These are phyloP conservation scores for Boletus holoroseus DNA, from an alignment of 1,284 basidiomycete species.

Conservation along the genomic window DNA sequence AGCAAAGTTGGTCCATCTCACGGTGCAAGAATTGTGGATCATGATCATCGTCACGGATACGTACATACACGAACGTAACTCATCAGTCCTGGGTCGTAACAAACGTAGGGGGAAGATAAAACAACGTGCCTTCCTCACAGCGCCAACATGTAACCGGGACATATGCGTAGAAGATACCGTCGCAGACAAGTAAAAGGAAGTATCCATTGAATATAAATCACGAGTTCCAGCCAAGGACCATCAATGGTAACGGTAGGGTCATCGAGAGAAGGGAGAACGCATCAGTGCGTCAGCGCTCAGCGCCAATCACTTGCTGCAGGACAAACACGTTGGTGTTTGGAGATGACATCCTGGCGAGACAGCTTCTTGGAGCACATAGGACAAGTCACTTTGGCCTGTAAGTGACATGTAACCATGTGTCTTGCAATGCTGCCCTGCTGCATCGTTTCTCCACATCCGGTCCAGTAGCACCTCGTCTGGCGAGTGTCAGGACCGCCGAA, in stretches of 20 bases:
- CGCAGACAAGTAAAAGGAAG: not conserved
- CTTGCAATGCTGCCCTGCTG: conserved; percentile 32
- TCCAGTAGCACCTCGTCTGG: conserved; percentile 22
- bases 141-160: not conserved
- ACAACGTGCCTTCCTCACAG: conserved; percentile 1
- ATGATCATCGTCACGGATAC: not conserved
- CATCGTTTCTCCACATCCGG: conserved; percentile 21
- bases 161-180: not conserved
- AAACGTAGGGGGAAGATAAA: not conserved
- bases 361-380: conserved; percentile 29
- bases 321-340: conserved; percentile 28
- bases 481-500: conserved; percentile 25
- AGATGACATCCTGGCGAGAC: conserved; percentile 27
- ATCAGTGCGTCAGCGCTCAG: conserved; percentile 5
- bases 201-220: conserved; percentile 2
- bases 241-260: not conserved
- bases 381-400: conserved; percentile 29
- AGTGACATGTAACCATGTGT: conserved; percentile 28
- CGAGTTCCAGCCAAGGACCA: not conserved
- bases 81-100: conserved; percentile 2
- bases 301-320: conserved; percentile 20
- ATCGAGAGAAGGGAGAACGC: not conserved
- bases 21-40: not conserved
- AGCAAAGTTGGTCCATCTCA: not conserved
- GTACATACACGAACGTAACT: not conserved